Conservation (phyloP, 306 rosid genomes). For the Malus orientalis region DNA sequence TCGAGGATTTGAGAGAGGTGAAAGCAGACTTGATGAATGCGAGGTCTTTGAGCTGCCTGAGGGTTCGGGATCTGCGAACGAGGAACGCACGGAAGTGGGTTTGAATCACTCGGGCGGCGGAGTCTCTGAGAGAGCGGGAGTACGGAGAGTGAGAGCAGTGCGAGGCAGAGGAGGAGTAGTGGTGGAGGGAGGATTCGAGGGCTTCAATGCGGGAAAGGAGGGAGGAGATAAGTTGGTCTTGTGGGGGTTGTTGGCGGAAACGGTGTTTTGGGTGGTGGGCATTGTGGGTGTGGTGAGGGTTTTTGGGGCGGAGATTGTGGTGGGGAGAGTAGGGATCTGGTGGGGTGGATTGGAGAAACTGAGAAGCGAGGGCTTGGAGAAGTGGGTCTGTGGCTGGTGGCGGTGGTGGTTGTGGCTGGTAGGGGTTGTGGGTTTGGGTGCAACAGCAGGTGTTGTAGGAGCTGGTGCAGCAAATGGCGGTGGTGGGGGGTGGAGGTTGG, state of each 20-base stretch:
- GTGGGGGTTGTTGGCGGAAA: background rate
- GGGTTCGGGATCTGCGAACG: constrained; percentile 76
- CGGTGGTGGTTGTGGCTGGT: constrained; percentile 26
- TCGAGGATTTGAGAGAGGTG: constrained; percentile 44
- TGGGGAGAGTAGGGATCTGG: constrained; percentile 6
- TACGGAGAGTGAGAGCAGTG: background rate
- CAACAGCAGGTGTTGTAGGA: constrained; percentile 25
- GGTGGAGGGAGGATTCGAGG: constrained; percentile 67
- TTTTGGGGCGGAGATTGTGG: constrained; percentile 14
- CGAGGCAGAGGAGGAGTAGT: constrained; percentile 2
- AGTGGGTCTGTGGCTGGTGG: constrained; percentile 37
- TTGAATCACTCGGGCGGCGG: constrained; percentile 69
- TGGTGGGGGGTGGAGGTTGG: constrained; percentile 12
- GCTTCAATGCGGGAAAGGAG: constrained; percentile 71
- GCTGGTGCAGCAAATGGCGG: constrained; percentile 21
- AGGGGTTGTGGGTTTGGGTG: constrained; percentile 19
- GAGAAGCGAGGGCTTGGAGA: constrained; percentile 44
- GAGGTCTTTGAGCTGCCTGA: constrained; percentile 70
- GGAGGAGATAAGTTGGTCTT: constrained; percentile 27
- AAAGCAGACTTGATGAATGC: constrained; percentile 58
- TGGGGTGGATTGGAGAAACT: constrained; percentile 30
- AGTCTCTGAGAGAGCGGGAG: constrained; percentile 47
- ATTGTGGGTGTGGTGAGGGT: constrained; percentile 16
- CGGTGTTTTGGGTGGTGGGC: constrained; percentile 11
- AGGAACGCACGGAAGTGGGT: constrained; percentile 82